A percentile compares a stretch with the other conserved stretches of the same genome.
Conservation (phyloP, 2,329 filamentous ascomycete genomes). For the Ceratocystis diversiconidia region DNA sequence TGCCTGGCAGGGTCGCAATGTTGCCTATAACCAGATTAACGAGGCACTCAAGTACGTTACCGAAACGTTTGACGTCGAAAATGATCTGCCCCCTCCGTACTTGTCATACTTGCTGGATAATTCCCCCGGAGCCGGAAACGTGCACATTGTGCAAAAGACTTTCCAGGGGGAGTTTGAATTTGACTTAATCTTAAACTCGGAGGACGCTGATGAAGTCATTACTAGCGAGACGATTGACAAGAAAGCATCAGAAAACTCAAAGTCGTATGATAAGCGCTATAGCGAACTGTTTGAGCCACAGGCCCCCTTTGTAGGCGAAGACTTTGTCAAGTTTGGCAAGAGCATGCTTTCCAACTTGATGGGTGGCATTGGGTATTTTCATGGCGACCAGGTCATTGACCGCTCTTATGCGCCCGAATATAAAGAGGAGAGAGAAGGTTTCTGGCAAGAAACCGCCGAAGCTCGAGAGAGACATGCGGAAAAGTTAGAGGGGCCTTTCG, state of each 20-base stretch:
- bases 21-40: conserved; percentile 41
- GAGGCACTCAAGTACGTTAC: conserved; percentile 36
- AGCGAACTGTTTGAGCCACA: conserved; percentile 53
- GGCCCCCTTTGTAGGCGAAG: conserved; percentile 57
- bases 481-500: conserved; percentile 63
- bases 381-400: conserved; percentile 77
- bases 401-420: conserved; percentile 86
- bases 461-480: conserved; percentile 57
- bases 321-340: conserved; percentile 68
- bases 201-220: conserved; percentile 42
- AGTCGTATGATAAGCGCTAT: conserved; percentile 63
- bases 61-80: conserved; percentile 37
- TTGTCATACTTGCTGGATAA: conserved; percentile 71
- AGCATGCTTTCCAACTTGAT: conserved; percentile 89
- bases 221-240: conserved; percentile 51
- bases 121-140: conserved; percentile 55
- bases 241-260: conserved; percentile 51
- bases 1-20: conserved; percentile 71
- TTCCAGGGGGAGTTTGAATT: conserved; percentile 88
- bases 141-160: conserved; percentile 80
- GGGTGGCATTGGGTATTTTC: conserved; percentile 90
- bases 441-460: conserved; percentile 82
- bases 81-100: conserved; percentile 68
- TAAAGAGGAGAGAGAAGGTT: conserved; percentile 86
- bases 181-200: conserved; percentile 70